These are phyloP conservation scores for Endocarpon pusillum DNA, from an alignment of 495 filamentous ascomycete species.

Conservation along the genomic window DNA sequence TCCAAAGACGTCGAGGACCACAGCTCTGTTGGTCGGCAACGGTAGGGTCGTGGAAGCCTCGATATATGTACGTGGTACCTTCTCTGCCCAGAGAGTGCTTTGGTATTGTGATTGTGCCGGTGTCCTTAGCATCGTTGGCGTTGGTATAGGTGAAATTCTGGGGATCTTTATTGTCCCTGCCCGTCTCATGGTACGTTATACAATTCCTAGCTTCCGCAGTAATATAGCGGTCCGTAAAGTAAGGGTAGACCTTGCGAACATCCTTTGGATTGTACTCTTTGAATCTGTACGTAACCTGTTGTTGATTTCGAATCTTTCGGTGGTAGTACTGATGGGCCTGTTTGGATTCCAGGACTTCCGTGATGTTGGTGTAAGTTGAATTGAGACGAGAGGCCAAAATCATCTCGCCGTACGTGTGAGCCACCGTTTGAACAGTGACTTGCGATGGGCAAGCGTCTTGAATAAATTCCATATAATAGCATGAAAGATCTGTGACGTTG, in stretches of 20 bases:
- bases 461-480: no score
- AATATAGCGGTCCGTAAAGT: slow-evolving; percentile 4
- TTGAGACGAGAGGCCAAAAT: no score
- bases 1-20: no score
- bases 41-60: slow-evolving; percentile 1
- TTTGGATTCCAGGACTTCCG: not conserved
- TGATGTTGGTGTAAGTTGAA: no score
- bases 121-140: not conserved
- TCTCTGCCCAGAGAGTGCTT: not conserved
- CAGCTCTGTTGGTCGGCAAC: not conserved
- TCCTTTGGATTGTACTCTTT: slow-evolving; percentile 5
- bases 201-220: slow-evolving; percentile 1
- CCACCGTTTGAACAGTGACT: no score
- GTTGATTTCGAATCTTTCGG: not conserved
- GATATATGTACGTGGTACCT: slow-evolving; percentile 6
- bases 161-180: not conserved
- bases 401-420: no score
- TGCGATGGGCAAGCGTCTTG: no score
- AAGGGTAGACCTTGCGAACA: slow-evolving; percentile 1
- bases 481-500: no score
- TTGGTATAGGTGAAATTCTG: not conserved
- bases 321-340: not conserved
- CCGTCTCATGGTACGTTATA: not conserved
- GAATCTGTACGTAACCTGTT: slow-evolving; percentile 5
- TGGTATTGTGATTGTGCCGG: slow-evolving; percentile 3